These are phyloP conservation scores for Calocybe indica DNA, from an alignment of 768 basidiomycete species.

Conservation along the genomic window DNA sequence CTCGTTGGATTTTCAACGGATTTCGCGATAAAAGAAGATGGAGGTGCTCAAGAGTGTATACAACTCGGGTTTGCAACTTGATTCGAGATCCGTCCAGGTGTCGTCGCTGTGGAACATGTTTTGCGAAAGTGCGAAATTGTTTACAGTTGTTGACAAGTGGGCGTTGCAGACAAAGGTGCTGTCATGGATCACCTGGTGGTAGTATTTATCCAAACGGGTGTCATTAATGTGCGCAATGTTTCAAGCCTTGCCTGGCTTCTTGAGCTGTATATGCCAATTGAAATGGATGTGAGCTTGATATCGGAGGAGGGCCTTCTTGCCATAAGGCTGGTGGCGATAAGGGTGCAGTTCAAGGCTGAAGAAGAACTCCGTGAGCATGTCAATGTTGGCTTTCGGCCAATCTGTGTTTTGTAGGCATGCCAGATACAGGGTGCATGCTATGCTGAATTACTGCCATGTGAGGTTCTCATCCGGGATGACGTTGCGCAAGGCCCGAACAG, in stretches of 20 bases:
- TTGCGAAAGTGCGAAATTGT: no score
- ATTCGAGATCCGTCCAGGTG: no score
- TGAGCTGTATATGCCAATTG: conserved; percentile 2
- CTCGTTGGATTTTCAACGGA: no score
- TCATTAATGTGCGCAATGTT: no score
- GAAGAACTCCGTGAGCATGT: background rate
- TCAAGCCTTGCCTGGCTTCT: background rate
- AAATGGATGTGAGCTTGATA: conserved; percentile 2
- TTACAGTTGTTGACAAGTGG: no score
- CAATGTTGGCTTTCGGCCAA: conserved; percentile 1
- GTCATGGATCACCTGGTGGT: no score
- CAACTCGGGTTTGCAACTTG: no score
- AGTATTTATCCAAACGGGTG: no score
- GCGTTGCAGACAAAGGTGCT: no score
- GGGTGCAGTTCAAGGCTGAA: background rate
- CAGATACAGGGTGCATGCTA: conserved; percentile 2
- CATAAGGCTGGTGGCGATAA: background rate
- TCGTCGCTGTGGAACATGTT: no score
- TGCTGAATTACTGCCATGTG: conserved; percentile 5
- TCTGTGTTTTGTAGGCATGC: background rate
- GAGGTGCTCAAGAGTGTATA: no score
- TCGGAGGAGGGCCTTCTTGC: background rate
- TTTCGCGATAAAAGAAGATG: no score
- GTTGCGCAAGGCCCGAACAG: conserved; percentile 4
- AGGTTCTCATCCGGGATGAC: conserved; percentile 7